Percentiles rank a stretch among this genome's conserved stretches.
Evolutionary conservation across 257 asterid genomes (phyloP).

Genomic region (Eustoma russellianum): DNA sequence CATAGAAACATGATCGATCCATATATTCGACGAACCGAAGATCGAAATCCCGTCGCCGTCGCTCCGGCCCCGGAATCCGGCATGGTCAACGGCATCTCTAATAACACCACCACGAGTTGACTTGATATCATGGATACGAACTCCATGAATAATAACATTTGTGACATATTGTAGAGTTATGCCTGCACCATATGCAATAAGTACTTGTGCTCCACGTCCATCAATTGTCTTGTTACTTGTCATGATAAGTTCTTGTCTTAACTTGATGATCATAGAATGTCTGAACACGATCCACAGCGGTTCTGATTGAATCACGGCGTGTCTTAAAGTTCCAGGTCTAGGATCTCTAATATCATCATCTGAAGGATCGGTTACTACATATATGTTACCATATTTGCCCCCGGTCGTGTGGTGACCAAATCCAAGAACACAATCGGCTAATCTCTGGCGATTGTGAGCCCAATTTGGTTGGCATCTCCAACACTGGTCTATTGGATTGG

Average conservation of each 20-base stretch:
- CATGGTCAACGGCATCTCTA: slow-evolving; percentile 46
- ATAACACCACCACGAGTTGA: slow-evolving; percentile 45
- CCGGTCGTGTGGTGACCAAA: slow-evolving; percentile 62
- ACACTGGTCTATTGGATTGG: slow-evolving; percentile 78
- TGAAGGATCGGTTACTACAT: slow-evolving; percentile 51
- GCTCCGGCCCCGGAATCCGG: slow-evolving; percentile 37
- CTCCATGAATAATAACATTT: slow-evolving; percentile 65
- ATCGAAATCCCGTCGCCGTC: slow-evolving; percentile 87
- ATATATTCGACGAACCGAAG: slow-evolving; percentile 48
- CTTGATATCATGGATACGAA: slow-evolving; percentile 34
- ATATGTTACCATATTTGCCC: slow-evolving; percentile 49
- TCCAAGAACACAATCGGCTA: slow-evolving; percentile 70
- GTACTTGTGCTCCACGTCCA: slow-evolving; percentile 57
- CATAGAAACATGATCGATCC: slow-evolving; percentile 96
- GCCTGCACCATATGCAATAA: slow-evolving; percentile 64
- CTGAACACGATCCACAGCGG: slow-evolving; percentile 75
- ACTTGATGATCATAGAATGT: slow-evolving; percentile 42
- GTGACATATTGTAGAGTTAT: slow-evolving; percentile 44
- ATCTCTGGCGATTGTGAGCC: slow-evolving; percentile 46
- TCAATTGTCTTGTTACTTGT: slow-evolving; percentile 74
- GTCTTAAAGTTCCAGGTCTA: slow-evolving; percentile 72
- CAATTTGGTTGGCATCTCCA: slow-evolving; percentile 75
- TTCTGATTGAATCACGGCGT: slow-evolving; percentile 63
- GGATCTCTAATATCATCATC: slow-evolving; percentile 45
- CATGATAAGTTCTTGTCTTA: slow-evolving; percentile 51